Evolutionary conservation across 2,329 filamentous ascomycete genomes (phyloP), one percentile per base, ranked within the genome.

Genomic region (Endoconidiophora polonica): DNA sequence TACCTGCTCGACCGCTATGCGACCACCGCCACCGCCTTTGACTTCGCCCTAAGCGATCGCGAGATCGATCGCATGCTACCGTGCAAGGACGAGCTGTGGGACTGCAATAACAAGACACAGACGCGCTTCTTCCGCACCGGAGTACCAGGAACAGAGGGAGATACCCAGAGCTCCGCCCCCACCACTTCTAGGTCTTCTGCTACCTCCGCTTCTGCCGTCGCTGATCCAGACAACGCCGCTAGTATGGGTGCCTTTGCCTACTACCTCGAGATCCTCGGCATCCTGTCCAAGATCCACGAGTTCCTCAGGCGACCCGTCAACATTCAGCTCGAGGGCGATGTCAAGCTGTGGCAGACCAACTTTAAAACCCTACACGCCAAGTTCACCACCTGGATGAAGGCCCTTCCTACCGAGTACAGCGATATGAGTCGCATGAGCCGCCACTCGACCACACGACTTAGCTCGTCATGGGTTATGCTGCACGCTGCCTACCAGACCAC

Each of bases 301-400:
- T 94, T 94, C 57, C 67, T 94, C 51, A 93, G 93, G 62, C 80
- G 82, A 56, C 87, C 88, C 0, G 85, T 94, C 29, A 86, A 94
- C 59, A 94, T 94, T 54, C 82, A 83, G 44, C 83, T 83, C 5
- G 66, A 87, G 7, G 77, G 79, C 4, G 88, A 94, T 57, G 88
- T 94, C 4, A 86, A 94, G 62, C 74, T 81, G 60, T 94, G 88
- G 88, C 86, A 94, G 63, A 72, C 81, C 57, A 80, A 83, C 44
- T 94, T 94, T 64, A 83, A 85, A 57, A 81, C 86, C 60, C 76
- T 95, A 4, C 86, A 94, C 61, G 81, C 77, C 57, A 79, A 81
- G 57, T 71, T 94, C 18, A 81, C 81, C 3, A 72, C 77, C 1
- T 94, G 87, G 86, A 88, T 91, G 60, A 85, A 86, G 56, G 79